phyloP scores from a whole-genome alignment of 1,139 yeast genomes.

The Kurtzmaniella quercitrusa region DNA sequence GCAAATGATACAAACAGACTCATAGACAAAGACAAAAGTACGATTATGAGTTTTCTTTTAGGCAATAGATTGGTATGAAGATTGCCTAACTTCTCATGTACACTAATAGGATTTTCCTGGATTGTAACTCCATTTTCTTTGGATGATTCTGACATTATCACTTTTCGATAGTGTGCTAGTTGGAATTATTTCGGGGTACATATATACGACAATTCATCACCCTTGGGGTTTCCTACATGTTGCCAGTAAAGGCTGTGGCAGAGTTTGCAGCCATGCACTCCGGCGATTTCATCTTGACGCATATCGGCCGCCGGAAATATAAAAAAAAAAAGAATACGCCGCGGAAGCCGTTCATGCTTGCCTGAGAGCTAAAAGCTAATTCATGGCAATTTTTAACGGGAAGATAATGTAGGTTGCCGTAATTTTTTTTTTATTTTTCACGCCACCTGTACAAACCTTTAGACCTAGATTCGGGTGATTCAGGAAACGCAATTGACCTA shows the following conservation, averaged over 20 bases:
- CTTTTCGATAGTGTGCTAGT: not conserved
- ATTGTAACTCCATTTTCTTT: not conserved
- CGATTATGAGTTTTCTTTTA: slow-evolving; percentile 24
- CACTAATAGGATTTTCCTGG: slow-evolving; percentile 8
- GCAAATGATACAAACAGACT: slow-evolving; percentile 27
- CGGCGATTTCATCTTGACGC: not conserved
- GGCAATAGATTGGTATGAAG: slow-evolving; percentile 35
- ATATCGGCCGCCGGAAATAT: not conserved
- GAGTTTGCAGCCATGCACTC: not conserved
- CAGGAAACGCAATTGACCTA: slow-evolving; percentile 11
- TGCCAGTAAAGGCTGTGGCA: not conserved
- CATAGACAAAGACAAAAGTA: slow-evolving; percentile 24
- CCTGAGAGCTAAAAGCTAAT: not conserved
- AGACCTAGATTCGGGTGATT: not conserved
- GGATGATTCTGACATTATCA: not conserved
- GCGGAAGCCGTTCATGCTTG: not conserved
- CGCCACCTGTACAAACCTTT: not conserved
- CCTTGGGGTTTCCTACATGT: not conserved
- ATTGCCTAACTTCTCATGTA: slow-evolving; percentile 33
- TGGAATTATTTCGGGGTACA: not conserved
- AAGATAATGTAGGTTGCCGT: not conserved
- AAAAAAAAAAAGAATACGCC: not conserved
- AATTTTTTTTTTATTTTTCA: not conserved
- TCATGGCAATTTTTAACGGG: not conserved
- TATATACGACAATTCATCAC: not conserved